Evolutionary conservation across 2,329 filamentous ascomycete genomes (phyloP).

Genomic region (Verticillium zaregamsianum): DNA sequence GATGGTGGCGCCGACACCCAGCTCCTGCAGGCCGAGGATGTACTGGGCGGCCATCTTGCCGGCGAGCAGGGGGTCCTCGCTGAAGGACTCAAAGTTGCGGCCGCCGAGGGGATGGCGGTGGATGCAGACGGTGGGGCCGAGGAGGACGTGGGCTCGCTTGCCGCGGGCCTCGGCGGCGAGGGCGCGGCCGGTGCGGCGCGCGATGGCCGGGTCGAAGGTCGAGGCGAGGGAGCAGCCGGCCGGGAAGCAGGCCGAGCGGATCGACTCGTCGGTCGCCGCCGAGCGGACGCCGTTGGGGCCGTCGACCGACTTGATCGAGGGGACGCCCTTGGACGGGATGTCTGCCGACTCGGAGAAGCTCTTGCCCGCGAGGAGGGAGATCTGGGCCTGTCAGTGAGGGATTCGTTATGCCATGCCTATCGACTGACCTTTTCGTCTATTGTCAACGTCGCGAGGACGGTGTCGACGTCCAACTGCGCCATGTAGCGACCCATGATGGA

Average conservation of each 20-base stretch:
- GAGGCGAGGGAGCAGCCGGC: conserved; percentile 43
- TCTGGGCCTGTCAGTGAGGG: not conserved
- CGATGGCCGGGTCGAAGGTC: conserved; percentile 56
- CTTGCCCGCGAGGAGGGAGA: conserved; percentile 9
- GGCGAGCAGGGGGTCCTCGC: conserved; percentile 40
- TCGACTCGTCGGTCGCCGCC: conserved; percentile 10
- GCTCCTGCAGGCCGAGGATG: conserved; percentile 30
- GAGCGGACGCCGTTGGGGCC: conserved; percentile 13
- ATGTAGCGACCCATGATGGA: not conserved
- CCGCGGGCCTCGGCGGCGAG: conserved; percentile 45
- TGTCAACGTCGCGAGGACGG: conserved; percentile 22
- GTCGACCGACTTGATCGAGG: conserved; percentile 11
- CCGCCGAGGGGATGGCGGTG: conserved; percentile 34
- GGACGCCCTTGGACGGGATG: conserved; percentile 4
- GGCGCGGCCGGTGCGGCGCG: conserved; percentile 49
- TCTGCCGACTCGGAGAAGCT: conserved; percentile 10
- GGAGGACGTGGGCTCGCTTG: conserved; percentile 67
- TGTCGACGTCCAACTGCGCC: conserved; percentile 9
- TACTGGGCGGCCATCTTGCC: conserved; percentile 31
- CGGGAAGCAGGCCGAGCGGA: conserved; percentile 15
- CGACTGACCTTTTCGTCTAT: conserved; percentile 25
- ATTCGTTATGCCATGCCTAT: not conserved
- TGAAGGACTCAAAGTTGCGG: conserved; percentile 23
- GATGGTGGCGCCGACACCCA: conserved; percentile 4
- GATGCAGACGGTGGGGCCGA: conserved; percentile 24